Evolutionary conservation across 2,329 filamentous ascomycete species (phyloP), one percentile per base, ranked within the genome.

Genomic region (Paraconiothyrium sp.): DNA sequence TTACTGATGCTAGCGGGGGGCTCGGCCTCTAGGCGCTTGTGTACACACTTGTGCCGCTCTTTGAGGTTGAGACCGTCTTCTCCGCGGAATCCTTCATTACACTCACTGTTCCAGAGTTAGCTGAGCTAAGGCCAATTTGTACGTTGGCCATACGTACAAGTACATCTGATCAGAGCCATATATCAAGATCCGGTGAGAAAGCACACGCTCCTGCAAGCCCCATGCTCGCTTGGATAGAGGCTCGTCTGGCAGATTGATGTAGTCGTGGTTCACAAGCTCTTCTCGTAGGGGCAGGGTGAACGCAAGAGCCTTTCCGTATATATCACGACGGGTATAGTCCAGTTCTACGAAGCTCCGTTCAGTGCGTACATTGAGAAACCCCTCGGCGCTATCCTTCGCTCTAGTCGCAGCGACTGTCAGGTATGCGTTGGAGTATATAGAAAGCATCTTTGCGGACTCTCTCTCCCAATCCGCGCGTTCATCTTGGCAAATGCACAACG

Each of bases 371-470:
- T 44, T 22, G 16, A 63, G 50, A 16, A 64, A 60, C 1, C 61
- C 61, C 47, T 63, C 47, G 16, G 54, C 24, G 32, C 43, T 58
- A 7, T 61, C 57, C 8, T 50, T 57, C 20, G 66, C 61, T 35
- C 49, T 24, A 10, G 56, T 22, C 2, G 67, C 67, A 2, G 63
- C 41, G 22, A 69, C 54, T 1, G 64, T 69, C 6, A 65, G 41
- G 44, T 57, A 64, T 8, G 66, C 49, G 24, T 64, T 65, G 8
- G 48, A 48, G 55, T 67, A 70, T 30, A 67, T 65, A 0, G 34
- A 50, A 13, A 57, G 41, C 66, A 70, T 70, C 30, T 60, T 62
- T n/a, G 64, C 56, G 7, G 64, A 63, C 49, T 70, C 66, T 37
- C 46, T 44, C 35, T 65, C 60, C 67, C 67, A 70, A 39, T 70